These are phyloP conservation scores for Geotrichum europaeum DNA, from an alignment of 1,139 yeast species.

Conservation along the genomic window DNA sequence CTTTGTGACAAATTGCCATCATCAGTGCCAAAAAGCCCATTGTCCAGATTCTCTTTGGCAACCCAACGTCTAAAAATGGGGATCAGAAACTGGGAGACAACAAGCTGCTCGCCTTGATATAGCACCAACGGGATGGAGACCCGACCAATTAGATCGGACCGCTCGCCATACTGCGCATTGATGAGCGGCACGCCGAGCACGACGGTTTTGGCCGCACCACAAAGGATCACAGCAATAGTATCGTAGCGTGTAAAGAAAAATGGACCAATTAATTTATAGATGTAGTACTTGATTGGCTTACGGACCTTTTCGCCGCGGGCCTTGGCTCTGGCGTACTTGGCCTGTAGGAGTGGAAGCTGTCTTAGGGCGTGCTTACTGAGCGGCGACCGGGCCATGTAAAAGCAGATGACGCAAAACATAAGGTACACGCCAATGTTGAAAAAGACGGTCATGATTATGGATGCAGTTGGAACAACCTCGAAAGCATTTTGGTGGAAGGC, in stretches of 20 bases:
- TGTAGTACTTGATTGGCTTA: conserved; percentile 16
- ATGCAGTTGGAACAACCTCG: conserved; percentile 57
- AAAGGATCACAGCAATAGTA: conserved; percentile 71
- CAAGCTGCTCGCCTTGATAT: conserved; percentile 81
- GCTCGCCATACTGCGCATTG: conserved; percentile 70
- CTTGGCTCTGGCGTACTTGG: conserved; percentile 40
- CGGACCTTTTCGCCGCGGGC: conserved; percentile 33
- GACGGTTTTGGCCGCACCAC: conserved; percentile 92
- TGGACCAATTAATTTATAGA: conserved; percentile 38
- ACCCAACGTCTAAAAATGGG: conserved; percentile 65
- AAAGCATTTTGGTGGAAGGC: conserved; percentile 82
- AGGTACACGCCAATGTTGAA: conserved; percentile 74
- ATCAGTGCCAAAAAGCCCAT: background rate
- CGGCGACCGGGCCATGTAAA: conserved; percentile 53
- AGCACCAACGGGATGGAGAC: conserved; percentile 74
- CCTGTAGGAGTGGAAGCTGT: conserved; percentile 29
- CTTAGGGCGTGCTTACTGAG: conserved; percentile 29
- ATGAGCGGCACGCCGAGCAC: conserved; percentile 82
- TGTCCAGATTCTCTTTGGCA: conserved; percentile 7
- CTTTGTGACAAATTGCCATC: background rate
- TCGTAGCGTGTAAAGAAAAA: conserved; percentile 67
- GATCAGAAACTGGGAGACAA: conserved; percentile 65
- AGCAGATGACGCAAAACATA: conserved; percentile 63
- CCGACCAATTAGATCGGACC: conserved; percentile 57
- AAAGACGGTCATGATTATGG: conserved; percentile 70